Evolutionary conservation across 129 eudicot genomes (phyloP), one percentile per base, ranked within the genome.

Genomic region (Calendula officinalis): DNA sequence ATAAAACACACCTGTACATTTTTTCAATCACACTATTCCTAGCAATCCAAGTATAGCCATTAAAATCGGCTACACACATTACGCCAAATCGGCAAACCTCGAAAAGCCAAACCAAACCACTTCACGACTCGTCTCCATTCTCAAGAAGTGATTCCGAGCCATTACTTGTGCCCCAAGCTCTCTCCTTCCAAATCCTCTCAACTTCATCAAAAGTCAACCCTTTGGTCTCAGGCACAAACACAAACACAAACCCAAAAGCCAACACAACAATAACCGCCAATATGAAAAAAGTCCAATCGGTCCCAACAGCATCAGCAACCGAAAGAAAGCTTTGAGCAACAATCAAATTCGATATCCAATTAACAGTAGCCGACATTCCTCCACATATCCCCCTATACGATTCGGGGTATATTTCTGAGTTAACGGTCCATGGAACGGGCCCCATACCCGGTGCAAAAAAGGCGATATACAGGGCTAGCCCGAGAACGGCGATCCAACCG

Each of bases 371-470:
- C 2, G 95, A 89, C 90, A 94, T 89, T 9, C 99, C 99, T 16
- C 95, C 87, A 76, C 97, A 88, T 2, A 80, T 68, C 27, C 99
- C 99, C 42, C 99, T 66, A 22, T 94, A 94, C 5, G 95, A 84
- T 51, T 94, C 82, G 1, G 99, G 95, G 49, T 94, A 94, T 66
- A 89, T 89, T 58, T 94, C 99, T 0, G 99, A 86, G 90, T 94
- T 94, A 13, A 94, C 88, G n/a, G 99, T 84, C 99, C 99, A 94
- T 3, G 99, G 99, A 9, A 94, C 99, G 8, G 95, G 86, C 5
- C 99, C 99, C 99, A 94, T 94, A 14, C 99, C 99, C 0, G 99
- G 97, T 2, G 99, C 76, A 27, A 94, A 94, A 72, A 86, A 94
- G 2, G 92, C 79, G 12, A 94, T 94, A 56, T 94, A 94, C 22